Evolutionary conservation across 257 asterid species (phyloP), one percentile per base, ranked within the genome.

Genomic region (Solanum rostratum): DNA sequence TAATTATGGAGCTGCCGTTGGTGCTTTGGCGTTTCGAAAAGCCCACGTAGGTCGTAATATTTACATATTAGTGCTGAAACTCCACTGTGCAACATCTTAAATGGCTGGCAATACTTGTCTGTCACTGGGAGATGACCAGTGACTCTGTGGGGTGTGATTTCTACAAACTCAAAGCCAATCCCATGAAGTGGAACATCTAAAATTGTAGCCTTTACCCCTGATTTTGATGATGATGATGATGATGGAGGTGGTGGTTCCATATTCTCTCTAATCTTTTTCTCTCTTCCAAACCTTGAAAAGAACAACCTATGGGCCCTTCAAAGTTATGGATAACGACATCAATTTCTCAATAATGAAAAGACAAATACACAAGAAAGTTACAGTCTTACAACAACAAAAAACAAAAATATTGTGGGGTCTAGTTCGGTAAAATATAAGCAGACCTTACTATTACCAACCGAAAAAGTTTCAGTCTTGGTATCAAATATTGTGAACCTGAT

Each of bases 81-180:
- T 52, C 92, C 92, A n/a, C 92, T 91, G 79, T 88, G 92, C 80
- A 90, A 63, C 45, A 87, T 89, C 88, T 89, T 87, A 86, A 88
- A 90, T 15, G 91, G 92, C 94, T 94, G 98, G 80, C 96, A 93
- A 87, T 97, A 94, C 62, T 91, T 94, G 7, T 59, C 68, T 65
- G 95, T 92, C 86, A 96, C 88, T 6, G 33, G 76, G 24, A 96
- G 88, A 79, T 87, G 94, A 53, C 99, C 99, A 18, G 97, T 85
- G 16, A 93, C 92, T 88, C 84, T 93, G 10, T 39, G 57, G 24
- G 95, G 86, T 5, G 99, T 88, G 54, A 96, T 78, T n/a, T 90
- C 92, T 80, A 91, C 94, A 7, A 93, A 55, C 82, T 91, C 94
- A 68, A 96, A 96, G 14, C 99, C 98, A 2, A 94, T 18, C 20